A percentile compares a stretch with the other conserved stretches of the same genome.
phyloP scores from a whole-genome alignment of 1,284 basidiomycete species.

The Blastosporella zonata region DNA sequence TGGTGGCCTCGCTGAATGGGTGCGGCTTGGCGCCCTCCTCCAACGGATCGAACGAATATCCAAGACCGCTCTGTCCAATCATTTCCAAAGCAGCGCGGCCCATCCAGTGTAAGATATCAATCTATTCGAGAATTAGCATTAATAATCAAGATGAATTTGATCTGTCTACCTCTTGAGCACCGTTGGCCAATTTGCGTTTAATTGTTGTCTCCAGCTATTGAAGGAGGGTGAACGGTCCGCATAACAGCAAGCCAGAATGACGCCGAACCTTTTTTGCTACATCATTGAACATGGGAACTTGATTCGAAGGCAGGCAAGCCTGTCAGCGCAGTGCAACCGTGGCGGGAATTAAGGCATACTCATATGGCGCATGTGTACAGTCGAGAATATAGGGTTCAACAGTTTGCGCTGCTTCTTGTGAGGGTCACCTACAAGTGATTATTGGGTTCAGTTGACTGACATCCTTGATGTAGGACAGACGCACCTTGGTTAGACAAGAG shows the following conservation, averaged over 20 bases:
- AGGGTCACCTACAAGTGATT: constrained; percentile 31
- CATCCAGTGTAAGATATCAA: constrained; percentile 43
- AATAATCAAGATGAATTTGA: background rate
- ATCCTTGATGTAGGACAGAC: background rate
- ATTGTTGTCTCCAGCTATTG: constrained; percentile 10
- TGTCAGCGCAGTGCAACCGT: background rate
- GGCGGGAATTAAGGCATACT: constrained; percentile 15
- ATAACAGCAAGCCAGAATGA: background rate
- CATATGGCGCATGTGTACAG: constrained; percentile 39
- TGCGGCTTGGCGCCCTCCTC: constrained; percentile 22
- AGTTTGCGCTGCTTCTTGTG: constrained; percentile 45
- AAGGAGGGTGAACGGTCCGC: background rate
- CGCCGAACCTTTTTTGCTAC: constrained; percentile 31
- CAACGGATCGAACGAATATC: constrained; percentile 40
- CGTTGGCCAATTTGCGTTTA: constrained; percentile 11
- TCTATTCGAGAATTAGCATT: constrained; percentile 22
- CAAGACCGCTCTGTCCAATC: constrained; percentile 20
- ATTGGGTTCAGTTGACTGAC: background rate
- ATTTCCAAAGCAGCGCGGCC: constrained; percentile 23
- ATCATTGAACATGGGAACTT: constrained; percentile 35
- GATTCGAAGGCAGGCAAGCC: background rate
- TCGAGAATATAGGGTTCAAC: constrained; percentile 46
- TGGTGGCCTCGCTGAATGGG: constrained; percentile 29
- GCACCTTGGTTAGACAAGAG: constrained; percentile 34
- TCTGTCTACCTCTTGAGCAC: constrained; percentile 12